Conservation (phyloP, 1,284 basidiomycete species). For the Ceratobasidium sp. region DNA sequence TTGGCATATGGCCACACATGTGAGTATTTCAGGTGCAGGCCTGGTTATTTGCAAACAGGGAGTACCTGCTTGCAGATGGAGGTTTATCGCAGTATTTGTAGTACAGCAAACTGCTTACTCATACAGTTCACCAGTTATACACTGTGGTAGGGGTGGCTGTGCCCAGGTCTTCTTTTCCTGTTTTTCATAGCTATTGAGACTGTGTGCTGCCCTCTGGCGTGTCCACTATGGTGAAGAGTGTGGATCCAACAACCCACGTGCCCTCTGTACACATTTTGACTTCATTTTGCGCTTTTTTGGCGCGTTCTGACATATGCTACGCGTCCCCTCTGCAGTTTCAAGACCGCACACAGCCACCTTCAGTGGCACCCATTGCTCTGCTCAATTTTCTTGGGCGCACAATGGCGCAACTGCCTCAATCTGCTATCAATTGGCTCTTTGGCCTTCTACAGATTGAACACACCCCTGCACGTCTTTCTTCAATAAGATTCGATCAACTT, state of each 20-base stretch:
- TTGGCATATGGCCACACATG: background rate
- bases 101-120: background rate
- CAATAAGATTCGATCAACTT: too few species aligned
- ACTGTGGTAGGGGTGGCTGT: background rate
- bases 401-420: background rate
- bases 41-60: background rate
- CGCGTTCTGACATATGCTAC: background rate
- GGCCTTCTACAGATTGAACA: too few species aligned
- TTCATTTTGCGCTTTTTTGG: background rate
- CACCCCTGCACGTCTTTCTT: too few species aligned
- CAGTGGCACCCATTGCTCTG: background rate
- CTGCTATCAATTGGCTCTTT: too few species aligned
- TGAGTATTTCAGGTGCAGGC: background rate
- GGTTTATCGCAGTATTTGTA: background rate
- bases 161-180: too few species aligned
- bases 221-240: constrained; percentile 23
- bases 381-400: background rate
- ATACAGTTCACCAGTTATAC: background rate
- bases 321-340: background rate
- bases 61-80: background rate
- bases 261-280: background rate
- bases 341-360: background rate
- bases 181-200: too few species aligned
- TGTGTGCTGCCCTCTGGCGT: too few species aligned
- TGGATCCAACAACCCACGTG: background rate